A percentile compares a stretch with the other conserved stretches of the same genome.
phyloP scores from a whole-genome alignment of 345 rosid species.

The Salix dunnii region DNA sequence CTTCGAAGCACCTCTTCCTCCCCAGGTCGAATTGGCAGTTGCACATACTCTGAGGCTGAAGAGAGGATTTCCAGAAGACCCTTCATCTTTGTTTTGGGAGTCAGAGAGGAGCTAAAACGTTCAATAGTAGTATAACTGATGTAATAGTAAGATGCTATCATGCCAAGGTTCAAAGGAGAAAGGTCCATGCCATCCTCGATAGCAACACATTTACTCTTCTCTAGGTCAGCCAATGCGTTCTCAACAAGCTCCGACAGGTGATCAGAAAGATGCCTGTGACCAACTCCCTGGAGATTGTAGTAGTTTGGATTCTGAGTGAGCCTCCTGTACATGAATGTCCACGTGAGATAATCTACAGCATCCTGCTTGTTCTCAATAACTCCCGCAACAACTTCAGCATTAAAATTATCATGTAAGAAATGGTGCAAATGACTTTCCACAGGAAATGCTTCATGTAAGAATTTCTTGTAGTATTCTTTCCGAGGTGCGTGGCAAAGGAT shows the following conservation, averaged over 20 bases:
- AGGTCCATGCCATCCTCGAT: conserved; percentile 84
- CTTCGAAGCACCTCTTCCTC: conserved; percentile 79
- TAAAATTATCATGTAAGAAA: conserved; percentile 81
- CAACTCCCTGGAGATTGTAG: conserved; percentile 93
- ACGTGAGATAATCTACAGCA: conserved; percentile 90
- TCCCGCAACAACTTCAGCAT: conserved; percentile 79
- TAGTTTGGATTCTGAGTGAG: conserved; percentile 88
- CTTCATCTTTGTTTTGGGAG: conserved; percentile 85
- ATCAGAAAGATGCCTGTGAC: conserved; percentile 94
- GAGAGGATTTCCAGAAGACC: conserved; percentile 85
- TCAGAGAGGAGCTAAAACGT: conserved; percentile 81
- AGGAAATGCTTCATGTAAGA: conserved; percentile 85
- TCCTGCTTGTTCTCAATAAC: conserved; percentile 89
- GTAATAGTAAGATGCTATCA: conserved; percentile 84
- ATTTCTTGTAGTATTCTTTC: conserved; percentile 90
- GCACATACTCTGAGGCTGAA: conserved; percentile 84
- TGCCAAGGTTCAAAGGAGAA: conserved; percentile 75
- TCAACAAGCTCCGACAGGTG: conserved; percentile 95
- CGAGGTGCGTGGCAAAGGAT: conserved; percentile 84
- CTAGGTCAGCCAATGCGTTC: conserved; percentile 70
- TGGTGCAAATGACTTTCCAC: conserved; percentile 91
- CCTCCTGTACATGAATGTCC: conserved; percentile 96
- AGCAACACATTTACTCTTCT: conserved; percentile 70
- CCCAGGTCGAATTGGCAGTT: conserved; percentile 74
- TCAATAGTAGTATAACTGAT: conserved; percentile 85